Conservation (phyloP, 2,329 filamentous ascomycete genomes). For the Phialophora chinensis region DNA sequence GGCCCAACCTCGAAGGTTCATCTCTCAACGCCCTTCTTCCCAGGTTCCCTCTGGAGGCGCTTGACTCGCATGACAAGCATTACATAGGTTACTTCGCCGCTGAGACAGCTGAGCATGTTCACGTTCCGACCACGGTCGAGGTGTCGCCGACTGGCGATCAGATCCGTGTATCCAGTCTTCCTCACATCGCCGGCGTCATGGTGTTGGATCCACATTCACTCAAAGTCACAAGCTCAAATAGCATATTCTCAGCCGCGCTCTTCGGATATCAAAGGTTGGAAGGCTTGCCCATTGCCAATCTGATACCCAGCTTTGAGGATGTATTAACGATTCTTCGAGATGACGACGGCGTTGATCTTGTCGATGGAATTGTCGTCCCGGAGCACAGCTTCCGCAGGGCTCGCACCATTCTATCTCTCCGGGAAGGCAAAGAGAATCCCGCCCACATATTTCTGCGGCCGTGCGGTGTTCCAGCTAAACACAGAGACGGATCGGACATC, state of each 20-base stretch:
- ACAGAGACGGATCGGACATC: slow-evolving; percentile 88
- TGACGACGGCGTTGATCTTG: slow-evolving; percentile 80
- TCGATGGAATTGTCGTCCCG: slow-evolving; percentile 94
- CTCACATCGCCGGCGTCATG: slow-evolving; percentile 95
- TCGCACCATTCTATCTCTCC: slow-evolving; percentile 79
- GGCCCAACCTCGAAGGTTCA: slow-evolving; percentile 67
- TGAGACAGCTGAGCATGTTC: slow-evolving; percentile 74
- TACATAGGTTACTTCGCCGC: slow-evolving; percentile 80
- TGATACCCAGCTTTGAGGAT: slow-evolving; percentile 87
- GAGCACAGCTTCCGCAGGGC: slow-evolving; percentile 95
- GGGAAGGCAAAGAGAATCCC: slow-evolving; percentile 80
- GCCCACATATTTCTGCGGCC: slow-evolving; percentile 80
- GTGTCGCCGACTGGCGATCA: slow-evolving; percentile 71
- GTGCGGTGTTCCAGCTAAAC: slow-evolving; percentile 80
- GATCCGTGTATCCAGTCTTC: slow-evolving; percentile 88
- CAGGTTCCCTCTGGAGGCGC: slow-evolving; percentile 72
- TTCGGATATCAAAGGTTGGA: slow-evolving; percentile 88
- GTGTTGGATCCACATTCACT: slow-evolving; percentile 82
- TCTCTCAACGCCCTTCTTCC: slow-evolving; percentile 81
- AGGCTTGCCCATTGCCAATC: slow-evolving; percentile 75
- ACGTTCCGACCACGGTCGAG: slow-evolving; percentile 82
- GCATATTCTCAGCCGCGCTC: slow-evolving; percentile 87
- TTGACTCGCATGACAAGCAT: slow-evolving; percentile 46
- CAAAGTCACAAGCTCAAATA: slow-evolving; percentile 88
- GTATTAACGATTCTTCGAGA: slow-evolving; percentile 81